phyloP scores from a whole-genome alignment of 2,329 filamentous ascomycete genomes.

The Fusarium keratoplasticum region DNA sequence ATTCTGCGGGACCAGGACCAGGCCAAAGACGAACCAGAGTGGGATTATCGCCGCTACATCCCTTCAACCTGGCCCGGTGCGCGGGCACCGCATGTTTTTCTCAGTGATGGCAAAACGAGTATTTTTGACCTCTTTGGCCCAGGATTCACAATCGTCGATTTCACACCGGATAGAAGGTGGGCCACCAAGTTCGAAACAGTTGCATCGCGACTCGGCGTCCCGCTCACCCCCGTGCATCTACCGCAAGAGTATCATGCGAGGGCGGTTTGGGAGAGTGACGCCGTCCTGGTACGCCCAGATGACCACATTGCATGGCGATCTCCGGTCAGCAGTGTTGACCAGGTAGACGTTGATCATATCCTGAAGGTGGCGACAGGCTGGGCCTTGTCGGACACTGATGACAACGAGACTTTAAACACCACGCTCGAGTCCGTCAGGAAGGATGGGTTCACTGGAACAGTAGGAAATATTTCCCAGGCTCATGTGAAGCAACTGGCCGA shows the following conservation, averaged over 20 bases:
- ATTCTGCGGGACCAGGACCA: not conserved
- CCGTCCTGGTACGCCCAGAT: not conserved
- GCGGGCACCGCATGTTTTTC: slow-evolving; percentile 14
- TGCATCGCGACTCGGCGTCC: not conserved
- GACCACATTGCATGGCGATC: not conserved
- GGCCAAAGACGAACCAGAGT: not conserved
- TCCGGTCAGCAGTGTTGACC: not conserved
- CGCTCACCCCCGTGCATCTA: not conserved
- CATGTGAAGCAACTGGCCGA: not conserved
- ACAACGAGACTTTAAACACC: not conserved
- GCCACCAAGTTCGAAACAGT: not conserved
- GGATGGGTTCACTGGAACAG: not conserved
- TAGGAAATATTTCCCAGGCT: not conserved
- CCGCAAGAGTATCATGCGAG: not conserved
- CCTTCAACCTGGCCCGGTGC: slow-evolving; percentile 18
- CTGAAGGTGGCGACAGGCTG: not conserved
- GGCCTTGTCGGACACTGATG: not conserved
- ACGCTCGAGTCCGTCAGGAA: not conserved
- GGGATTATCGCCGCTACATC: slow-evolving; percentile 5
- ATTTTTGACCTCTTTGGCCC: not conserved
- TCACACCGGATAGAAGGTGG: not conserved
- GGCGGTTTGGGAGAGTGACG: not conserved
- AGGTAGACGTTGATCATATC: not conserved
- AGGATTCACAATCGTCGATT: not conserved
- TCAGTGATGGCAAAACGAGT: not conserved